phyloP scores from a whole-genome alignment of 73 alveolate species.

The Uronychia binucleata region DNA sequence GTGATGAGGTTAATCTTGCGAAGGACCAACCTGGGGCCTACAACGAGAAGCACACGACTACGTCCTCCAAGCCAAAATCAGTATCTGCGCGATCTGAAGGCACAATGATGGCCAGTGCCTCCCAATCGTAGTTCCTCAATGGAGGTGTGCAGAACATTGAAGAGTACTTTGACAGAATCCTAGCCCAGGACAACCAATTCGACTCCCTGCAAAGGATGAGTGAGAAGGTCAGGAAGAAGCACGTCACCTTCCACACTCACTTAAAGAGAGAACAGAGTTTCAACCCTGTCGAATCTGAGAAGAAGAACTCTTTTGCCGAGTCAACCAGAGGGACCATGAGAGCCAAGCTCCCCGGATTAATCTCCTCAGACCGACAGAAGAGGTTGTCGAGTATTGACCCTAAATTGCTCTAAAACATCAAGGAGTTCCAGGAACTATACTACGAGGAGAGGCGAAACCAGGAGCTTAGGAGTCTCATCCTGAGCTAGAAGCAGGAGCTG shows the following conservation, averaged over 20 bases:
- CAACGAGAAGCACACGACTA: no score
- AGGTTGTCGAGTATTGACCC: background rate
- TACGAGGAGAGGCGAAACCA: background rate
- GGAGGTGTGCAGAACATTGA: background rate
- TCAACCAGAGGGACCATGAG: background rate
- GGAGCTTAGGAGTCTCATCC: background rate
- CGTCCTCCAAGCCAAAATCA: no score
- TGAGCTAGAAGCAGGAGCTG: background rate
- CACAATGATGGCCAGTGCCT: background rate
- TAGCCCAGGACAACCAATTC: background rate
- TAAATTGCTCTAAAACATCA: background rate
- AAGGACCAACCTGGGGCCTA: no score
- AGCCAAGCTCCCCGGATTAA: background rate
- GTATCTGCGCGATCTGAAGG: no score
- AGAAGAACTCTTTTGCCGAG: background rate
- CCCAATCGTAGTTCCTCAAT: background rate
- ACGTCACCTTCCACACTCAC: background rate
- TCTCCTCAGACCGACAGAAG: background rate
- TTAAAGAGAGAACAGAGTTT: background rate
- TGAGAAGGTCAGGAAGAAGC: background rate
- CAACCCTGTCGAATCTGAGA: background rate
- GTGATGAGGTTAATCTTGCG: no score
- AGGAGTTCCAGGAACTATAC: background rate
- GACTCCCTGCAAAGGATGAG: background rate
- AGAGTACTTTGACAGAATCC: background rate